Conservation (phyloP, 495 filamentous ascomycete genomes). For the Alectoria sarmentosa region DNA sequence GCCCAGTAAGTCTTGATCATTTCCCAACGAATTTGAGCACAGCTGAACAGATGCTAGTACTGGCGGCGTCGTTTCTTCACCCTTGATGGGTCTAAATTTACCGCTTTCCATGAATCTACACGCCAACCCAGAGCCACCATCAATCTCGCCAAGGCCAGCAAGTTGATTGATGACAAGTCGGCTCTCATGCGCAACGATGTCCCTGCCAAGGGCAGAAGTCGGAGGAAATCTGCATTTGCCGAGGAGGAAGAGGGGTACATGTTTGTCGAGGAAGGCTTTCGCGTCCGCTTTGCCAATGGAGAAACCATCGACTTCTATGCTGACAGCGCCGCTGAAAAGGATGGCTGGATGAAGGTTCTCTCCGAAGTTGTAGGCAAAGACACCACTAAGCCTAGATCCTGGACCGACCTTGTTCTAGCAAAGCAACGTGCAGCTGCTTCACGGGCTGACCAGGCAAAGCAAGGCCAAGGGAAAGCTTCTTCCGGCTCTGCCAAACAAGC, state of each 20-base stretch:
- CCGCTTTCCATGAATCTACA: slow-evolving; percentile 92
- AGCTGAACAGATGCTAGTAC: slow-evolving; percentile 48
- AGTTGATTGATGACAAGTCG: slow-evolving; percentile 88
- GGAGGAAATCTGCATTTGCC: slow-evolving; percentile 89
- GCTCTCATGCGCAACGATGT: slow-evolving; percentile 74
- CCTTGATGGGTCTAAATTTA: slow-evolving; percentile 81
- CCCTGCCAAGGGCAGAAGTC: slow-evolving; percentile 62
- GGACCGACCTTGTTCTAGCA: slow-evolving; percentile 79
- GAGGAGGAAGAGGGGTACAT: slow-evolving; percentile 99
- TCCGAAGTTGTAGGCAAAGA: slow-evolving; percentile 74
- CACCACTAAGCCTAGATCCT: slow-evolving; percentile 44
- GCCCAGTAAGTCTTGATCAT: slow-evolving; percentile 63
- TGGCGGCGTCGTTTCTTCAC: slow-evolving; percentile 98
- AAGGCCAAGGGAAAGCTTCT: slow-evolving; percentile 25
- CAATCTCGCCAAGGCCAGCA: slow-evolving; percentile 87
- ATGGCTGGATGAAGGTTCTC: slow-evolving; percentile 92
- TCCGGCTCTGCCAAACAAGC: slow-evolving; percentile 16
- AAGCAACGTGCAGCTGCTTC: slow-evolving; percentile 32
- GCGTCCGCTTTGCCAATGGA: slow-evolving; percentile 94
- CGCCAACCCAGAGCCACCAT: slow-evolving; percentile 94
- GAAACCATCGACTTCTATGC: slow-evolving; percentile 99
- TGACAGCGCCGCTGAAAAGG: slow-evolving; percentile 75
- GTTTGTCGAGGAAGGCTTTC: slow-evolving; percentile 99
- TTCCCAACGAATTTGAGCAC: neutral
- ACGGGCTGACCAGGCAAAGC: slow-evolving; percentile 23